These are phyloP conservation scores for Xerocomellus intermedius DNA, from an alignment of 768 basidiomycete genomes.

Conservation along the genomic window DNA sequence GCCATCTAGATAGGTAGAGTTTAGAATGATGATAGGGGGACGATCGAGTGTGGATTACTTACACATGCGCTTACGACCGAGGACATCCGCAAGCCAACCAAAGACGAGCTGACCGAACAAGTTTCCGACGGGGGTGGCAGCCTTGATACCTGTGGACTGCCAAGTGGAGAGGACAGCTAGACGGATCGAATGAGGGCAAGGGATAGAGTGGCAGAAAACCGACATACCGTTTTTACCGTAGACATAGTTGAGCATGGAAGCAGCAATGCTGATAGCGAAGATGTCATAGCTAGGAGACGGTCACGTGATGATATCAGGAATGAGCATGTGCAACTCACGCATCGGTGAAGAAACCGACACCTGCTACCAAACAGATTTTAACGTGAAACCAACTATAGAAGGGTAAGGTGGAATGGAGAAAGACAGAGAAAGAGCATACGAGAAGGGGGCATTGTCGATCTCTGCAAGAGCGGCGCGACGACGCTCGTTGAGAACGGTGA, in stretches of 20 bases:
- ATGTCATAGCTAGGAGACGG: constrained; percentile 57
- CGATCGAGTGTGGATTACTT: constrained; percentile 25
- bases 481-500: constrained; percentile 57
- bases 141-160: constrained; percentile 77
- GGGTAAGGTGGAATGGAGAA: not conserved
- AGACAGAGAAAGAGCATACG: constrained; percentile 43
- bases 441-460: constrained; percentile 84
- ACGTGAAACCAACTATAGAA: constrained; percentile 75
- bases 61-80: constrained; percentile 84
- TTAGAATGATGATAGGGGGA: not conserved
- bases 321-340: constrained; percentile 42
- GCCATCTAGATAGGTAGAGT: constrained; percentile 36
- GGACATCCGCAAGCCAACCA: constrained; percentile 74
- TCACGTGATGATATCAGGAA: not conserved
- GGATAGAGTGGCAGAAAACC: not conserved
- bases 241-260: constrained; percentile 80
- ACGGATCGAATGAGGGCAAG: not conserved
- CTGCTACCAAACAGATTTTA: constrained; percentile 67
- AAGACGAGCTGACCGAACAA: constrained; percentile 75
- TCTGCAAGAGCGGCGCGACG: constrained; percentile 81
- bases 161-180: constrained; percentile 40
- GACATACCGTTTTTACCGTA: constrained; percentile 45
- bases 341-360: constrained; percentile 92
- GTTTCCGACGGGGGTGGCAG: constrained; percentile 74
- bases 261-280: constrained; percentile 87